phyloP scores from a whole-genome alignment of 2,329 filamentous ascomycete genomes.

The Thermoascus crustaceus region DNA sequence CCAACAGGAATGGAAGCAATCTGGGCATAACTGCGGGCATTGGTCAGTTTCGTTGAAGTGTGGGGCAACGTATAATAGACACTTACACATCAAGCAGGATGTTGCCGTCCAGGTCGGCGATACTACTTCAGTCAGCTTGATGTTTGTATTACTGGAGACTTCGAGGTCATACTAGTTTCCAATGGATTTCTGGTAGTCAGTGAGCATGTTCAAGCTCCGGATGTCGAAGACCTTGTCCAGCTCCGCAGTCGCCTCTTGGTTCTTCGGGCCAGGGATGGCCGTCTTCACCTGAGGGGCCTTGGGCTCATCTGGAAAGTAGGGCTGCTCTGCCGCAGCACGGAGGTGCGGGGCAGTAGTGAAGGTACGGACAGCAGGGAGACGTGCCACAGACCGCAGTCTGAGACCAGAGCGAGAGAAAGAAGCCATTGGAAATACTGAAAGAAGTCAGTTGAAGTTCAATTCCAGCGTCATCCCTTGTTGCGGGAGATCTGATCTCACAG shows the following conservation, averaged over 20 bases:
- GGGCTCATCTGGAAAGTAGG: constrained; percentile 54
- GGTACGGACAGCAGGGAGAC: constrained; percentile 26
- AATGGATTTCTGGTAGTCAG: constrained; percentile 63
- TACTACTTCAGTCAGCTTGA: constrained; percentile 23
- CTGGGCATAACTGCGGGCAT: constrained; percentile 61
- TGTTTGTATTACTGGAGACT: not conserved
- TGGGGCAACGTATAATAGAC: not conserved
- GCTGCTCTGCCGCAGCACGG: constrained; percentile 31
- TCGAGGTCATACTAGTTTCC: constrained; percentile 61
- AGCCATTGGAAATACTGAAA: constrained; percentile 25
- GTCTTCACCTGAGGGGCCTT: constrained; percentile 47
- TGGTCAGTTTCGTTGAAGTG: constrained; percentile 1
- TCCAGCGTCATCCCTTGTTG: too few species aligned
- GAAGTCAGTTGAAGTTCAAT: not conserved
- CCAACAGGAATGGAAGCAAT: constrained; percentile 88
- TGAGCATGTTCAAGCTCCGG: constrained; percentile 73
- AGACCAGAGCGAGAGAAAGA: constrained; percentile 29
- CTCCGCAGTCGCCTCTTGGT: constrained; percentile 59
- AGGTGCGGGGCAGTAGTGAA: constrained; percentile 29
- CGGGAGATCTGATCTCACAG: too few species aligned
- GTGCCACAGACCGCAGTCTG: constrained; percentile 25
- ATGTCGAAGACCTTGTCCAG: constrained; percentile 77
- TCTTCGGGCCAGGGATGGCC: constrained; percentile 66
- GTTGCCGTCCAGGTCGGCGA: constrained; percentile 45
- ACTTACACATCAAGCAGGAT: constrained; percentile 44